These are phyloP conservation scores for Saturnispora bothae DNA, from an alignment of 805 yeast species.

Conservation along the genomic window DNA sequence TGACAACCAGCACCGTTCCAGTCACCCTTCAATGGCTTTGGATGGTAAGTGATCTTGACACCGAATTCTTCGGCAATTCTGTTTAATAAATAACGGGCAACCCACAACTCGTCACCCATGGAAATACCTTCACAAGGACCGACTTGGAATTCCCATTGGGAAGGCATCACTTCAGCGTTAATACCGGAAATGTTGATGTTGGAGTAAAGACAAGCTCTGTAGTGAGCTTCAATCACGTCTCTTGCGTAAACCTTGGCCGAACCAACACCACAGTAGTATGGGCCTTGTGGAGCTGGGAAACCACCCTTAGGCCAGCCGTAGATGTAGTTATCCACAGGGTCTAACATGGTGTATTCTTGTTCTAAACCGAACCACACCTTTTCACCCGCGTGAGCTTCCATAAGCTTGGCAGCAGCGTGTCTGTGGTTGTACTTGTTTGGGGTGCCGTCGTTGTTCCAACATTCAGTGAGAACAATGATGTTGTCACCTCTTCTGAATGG, in stretches of 20 bases:
- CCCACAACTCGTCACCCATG: slow-evolving; percentile 98
- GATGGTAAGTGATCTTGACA: slow-evolving; percentile 97
- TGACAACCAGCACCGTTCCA: slow-evolving; percentile 99
- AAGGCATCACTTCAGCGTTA: slow-evolving; percentile 99
- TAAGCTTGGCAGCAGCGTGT: slow-evolving; percentile 89
- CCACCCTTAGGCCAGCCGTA: slow-evolving; percentile 99
- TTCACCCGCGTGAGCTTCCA: slow-evolving; percentile 81
- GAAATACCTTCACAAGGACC: slow-evolving; percentile 94
- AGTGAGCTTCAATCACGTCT: slow-evolving; percentile 98
- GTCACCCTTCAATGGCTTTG: slow-evolving; percentile 97
- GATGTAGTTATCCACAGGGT: slow-evolving; percentile 66
- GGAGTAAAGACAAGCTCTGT: slow-evolving; percentile 93
- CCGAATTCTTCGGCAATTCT: slow-evolving; percentile 99
- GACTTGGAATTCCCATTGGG: slow-evolving; percentile 99
- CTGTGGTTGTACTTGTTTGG: slow-evolving; percentile 99
- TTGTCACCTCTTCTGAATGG: slow-evolving; percentile 98
- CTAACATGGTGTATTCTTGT: slow-evolving; percentile 97
- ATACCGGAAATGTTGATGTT: slow-evolving; percentile 91
- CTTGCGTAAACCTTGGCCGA: slow-evolving; percentile 96
- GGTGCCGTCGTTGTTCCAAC: slow-evolving; percentile 98
- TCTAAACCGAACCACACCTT: slow-evolving; percentile 96
- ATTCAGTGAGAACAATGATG: slow-evolving; percentile 88
- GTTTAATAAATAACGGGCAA: slow-evolving; percentile 84
- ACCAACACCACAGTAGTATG: slow-evolving; percentile 99
- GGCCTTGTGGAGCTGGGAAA: slow-evolving; percentile 99